These are phyloP conservation scores for Eutrema yunnanense DNA, from an alignment of 345 rosid species.

Conservation along the genomic window DNA sequence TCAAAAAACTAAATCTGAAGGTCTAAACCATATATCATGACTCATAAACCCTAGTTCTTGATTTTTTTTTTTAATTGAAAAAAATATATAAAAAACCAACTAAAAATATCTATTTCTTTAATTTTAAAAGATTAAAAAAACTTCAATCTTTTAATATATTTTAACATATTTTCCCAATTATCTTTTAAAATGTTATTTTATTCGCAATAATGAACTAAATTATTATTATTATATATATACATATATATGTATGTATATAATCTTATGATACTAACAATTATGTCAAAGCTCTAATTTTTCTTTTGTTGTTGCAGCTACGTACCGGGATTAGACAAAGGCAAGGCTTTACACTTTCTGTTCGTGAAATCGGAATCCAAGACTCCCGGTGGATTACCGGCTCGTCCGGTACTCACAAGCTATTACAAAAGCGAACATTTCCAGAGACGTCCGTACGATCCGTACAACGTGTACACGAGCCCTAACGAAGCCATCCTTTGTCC, in stretches of 20 bases:
- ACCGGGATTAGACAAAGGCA: conserved; percentile 74
- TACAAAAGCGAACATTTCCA: conserved; percentile 77
- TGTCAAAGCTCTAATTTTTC: not conserved
- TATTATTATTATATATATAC: not conserved
- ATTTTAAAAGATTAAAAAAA: not conserved
- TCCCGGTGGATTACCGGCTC: conserved; percentile 75
- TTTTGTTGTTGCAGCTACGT: conserved; percentile 44
- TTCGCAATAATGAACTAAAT: not conserved
- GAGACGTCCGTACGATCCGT: conserved; percentile 63
- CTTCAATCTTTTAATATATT: not conserved
- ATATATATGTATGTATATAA: not conserved
- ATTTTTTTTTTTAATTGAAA: not conserved
- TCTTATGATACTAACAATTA: not conserved
- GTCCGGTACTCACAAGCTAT: conserved; percentile 88
- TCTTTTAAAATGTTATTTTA: not conserved
- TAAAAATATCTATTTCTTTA: not conserved
- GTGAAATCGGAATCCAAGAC: conserved; percentile 77
- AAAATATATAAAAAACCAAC: not conserved
- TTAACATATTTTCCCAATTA: not conserved
- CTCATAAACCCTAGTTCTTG: not conserved
- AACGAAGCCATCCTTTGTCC: conserved; percentile 76
- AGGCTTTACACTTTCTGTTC: conserved; percentile 69
- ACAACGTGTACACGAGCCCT: conserved; percentile 79
- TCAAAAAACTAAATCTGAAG: not conserved
- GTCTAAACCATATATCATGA: not conserved